Evolutionary conservation across 805 yeast genomes (phyloP), one percentile per base, ranked within the genome.

Genomic region (Candida michaelii): DNA sequence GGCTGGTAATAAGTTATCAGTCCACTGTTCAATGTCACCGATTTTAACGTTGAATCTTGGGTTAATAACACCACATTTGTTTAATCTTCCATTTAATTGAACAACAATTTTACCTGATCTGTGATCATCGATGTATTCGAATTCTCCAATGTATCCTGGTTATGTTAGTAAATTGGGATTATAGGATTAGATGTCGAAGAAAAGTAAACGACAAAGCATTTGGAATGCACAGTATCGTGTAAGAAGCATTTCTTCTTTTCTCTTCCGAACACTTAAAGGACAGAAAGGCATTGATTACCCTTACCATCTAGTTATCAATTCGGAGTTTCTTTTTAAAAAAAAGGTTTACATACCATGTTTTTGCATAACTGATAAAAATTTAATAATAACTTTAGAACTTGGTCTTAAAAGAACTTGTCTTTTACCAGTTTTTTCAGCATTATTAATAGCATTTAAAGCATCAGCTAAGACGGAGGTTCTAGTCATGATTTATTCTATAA

Each of bases 381-480:
- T 90, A 83, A 90, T 82, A 77, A 90, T 89, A 62, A 90, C 98
- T 85, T 90, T 90, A 68, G 97, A 90, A 41, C 97, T 89, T 56
- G 98, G 98, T 83, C 97, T 87, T 76, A 90, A 83, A 72, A 90
- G 77, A 65, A 90, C 97, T 80, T 90, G 98, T 79, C 98, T 86
- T 83, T 90, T 90, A 75, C 98, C 98, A 75, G 96, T 84, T 80
- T 89, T 90, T 80, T 90, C 97, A 76, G 98, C 98, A 77, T 90
- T 90, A 89, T 89, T 89, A 76, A 90, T 90, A 65, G 96, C 84
- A 79, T 90, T 90, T 66, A 90, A 85, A 69, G 97, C 97, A 79
- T 90, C 98, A 69, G 96, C 97, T 74, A 90, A 86, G 74, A 87
- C 97, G 60, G 98, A 90, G 59, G 97, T 82, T 82, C 97, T 90